Conservation (phyloP, 768 basidiomycete species). For the Mycena vulgaris region DNA sequence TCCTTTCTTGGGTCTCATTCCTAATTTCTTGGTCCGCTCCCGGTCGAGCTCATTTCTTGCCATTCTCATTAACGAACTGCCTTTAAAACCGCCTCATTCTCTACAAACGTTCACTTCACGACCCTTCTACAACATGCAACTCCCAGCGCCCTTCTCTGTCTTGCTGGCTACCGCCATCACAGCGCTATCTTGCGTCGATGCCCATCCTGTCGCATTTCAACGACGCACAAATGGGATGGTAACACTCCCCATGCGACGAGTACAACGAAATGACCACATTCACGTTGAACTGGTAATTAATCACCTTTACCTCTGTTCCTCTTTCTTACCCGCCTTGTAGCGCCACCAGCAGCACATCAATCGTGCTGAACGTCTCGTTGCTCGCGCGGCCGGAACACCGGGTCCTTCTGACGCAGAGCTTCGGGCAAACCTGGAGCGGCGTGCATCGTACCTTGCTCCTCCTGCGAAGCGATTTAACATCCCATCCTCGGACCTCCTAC, state of each 20-base stretch:
- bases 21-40: slow-evolving; percentile 33
- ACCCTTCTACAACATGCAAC: slow-evolving; percentile 25
- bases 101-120: slow-evolving; percentile 8
- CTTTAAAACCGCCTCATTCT: not conserved
- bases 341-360: slow-evolving; percentile 40
- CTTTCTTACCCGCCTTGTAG: not conserved
- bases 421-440: slow-evolving; percentile 31
- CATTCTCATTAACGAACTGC: slow-evolving; percentile 28
- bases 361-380: slow-evolving; percentile 33
- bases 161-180: slow-evolving; percentile 19
- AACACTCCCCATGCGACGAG: slow-evolving; percentile 22
- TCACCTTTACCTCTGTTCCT: no score
- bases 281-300: slow-evolving; percentile 30
- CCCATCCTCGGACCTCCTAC: slow-evolving; percentile 2
- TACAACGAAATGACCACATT: slow-evolving; percentile 1
- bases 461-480: slow-evolving; percentile 25
- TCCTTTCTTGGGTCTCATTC: slow-evolving; percentile 27
- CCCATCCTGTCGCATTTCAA: slow-evolving; percentile 18
- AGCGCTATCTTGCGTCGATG: slow-evolving; percentile 15
- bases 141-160: slow-evolving; percentile 20
- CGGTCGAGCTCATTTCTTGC: slow-evolving; percentile 33
- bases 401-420: slow-evolving; percentile 30
- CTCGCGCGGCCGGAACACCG: slow-evolving; percentile 23
- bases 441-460: slow-evolving; percentile 21
- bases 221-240: slow-evolving; percentile 15